phyloP scores from a whole-genome alignment of 106 monocot species.

The Iris macrosiphon region DNA sequence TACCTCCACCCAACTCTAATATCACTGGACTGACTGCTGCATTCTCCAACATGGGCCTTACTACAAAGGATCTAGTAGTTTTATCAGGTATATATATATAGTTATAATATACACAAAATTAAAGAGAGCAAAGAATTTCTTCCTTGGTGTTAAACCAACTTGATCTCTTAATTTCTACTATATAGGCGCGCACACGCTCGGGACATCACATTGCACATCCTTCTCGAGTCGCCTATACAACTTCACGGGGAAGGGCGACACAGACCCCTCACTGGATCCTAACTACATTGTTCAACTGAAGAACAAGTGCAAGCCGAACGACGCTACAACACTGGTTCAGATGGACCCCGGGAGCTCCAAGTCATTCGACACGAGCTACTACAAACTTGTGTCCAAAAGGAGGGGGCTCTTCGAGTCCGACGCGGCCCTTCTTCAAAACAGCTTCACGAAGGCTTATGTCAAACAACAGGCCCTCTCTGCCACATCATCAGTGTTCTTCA shows the following conservation, averaged over 20 bases:
- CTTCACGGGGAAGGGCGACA: conserved; percentile 32
- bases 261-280: conserved; percentile 38
- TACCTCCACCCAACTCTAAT: conserved; percentile 29
- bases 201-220: conserved; percentile 27
- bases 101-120: too few species aligned
- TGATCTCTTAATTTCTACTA: background rate
- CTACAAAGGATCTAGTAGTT: conserved; percentile 28
- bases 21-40: conserved; percentile 11
- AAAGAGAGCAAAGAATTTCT: too few species aligned
- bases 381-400: conserved; percentile 27
- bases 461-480: background rate
- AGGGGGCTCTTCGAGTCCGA: conserved; percentile 35
- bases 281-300: conserved; percentile 21
- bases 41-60: conserved; percentile 34
- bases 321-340: conserved; percentile 32
- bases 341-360: conserved; percentile 53
- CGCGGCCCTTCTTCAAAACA: conserved; percentile 22
- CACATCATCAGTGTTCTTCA: conserved; percentile 14
- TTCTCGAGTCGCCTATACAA: conserved; percentile 36
- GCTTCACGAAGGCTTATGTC: conserved; percentile 17
- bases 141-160: too few species aligned
- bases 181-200: conserved; percentile 44
- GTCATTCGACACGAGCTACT: conserved; percentile 39
- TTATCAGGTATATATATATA: conserved; percentile 39
- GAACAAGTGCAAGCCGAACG: conserved; percentile 32